Evolutionary conservation across 306 rosid genomes (phyloP).

Genomic region (Rubus idaeus): DNA sequence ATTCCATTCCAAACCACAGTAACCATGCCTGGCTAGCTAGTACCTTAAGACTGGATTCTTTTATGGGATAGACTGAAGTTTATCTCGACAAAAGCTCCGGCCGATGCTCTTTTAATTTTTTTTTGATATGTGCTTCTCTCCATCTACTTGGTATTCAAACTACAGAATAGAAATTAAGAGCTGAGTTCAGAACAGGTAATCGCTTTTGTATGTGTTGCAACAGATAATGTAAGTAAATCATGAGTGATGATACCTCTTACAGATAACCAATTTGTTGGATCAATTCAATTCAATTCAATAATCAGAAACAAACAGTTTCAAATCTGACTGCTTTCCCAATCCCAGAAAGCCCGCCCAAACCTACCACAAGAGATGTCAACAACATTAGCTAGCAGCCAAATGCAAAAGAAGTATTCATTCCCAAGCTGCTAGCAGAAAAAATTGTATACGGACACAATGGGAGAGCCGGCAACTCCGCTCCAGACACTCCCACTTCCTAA

Average conservation of each 20-base stretch:
- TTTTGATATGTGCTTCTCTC: background rate
- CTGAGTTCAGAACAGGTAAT: background rate
- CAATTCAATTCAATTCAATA: background rate
- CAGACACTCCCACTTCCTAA: constrained; percentile 29
- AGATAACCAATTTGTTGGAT: background rate
- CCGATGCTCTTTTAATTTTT: background rate
- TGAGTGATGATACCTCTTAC: background rate
- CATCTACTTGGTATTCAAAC: background rate
- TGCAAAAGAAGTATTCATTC: constrained; percentile 26
- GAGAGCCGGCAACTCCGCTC: constrained; percentile 37
- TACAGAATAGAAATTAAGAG: background rate
- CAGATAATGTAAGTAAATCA: background rate
- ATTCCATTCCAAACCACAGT: background rate
- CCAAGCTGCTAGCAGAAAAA: constrained; percentile 31
- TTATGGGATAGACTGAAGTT: background rate
- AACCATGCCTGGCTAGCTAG: background rate
- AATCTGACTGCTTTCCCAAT: constrained; percentile 21
- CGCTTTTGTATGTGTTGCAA: background rate
- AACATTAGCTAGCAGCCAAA: constrained; percentile 10
- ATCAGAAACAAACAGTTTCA: background rate
- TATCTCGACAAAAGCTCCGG: background rate
- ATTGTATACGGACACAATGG: constrained; percentile 17
- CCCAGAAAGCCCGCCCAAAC: constrained; percentile 8
- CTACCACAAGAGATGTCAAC: constrained; percentile 11
- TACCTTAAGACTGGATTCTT: background rate